Evolutionary conservation across 768 basidiomycete species (phyloP).

Genomic region (Suillus plorans): DNA sequence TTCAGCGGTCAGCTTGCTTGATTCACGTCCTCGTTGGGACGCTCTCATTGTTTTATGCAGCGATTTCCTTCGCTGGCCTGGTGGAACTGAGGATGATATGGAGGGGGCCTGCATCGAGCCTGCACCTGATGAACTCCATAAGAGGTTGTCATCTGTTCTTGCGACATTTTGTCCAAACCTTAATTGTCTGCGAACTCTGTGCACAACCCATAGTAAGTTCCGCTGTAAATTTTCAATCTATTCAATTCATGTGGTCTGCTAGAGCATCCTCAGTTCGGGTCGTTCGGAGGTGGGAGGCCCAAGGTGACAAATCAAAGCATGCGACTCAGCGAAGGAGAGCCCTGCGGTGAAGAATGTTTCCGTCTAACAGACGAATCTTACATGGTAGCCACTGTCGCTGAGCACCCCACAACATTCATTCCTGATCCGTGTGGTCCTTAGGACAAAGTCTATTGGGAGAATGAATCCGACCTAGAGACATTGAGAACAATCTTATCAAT

Average conservation of each 20-base stretch:
- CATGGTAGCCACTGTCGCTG: neutral
- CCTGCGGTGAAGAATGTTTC: slow-evolving; percentile 34
- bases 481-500: slow-evolving; percentile 40
- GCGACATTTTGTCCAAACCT: slow-evolving; percentile 45
- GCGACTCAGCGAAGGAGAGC: slow-evolving; percentile 25
- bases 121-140: slow-evolving; percentile 26
- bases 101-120: slow-evolving; percentile 14
- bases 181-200: slow-evolving; percentile 42
- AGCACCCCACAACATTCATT: neutral
- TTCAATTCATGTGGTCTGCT: neutral
- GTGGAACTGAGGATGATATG: slow-evolving; percentile 9
- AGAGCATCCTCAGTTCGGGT: neutral
- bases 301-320: slow-evolving; percentile 21
- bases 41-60: slow-evolving; percentile 20
- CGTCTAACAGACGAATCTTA: slow-evolving; percentile 17
- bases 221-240: neutral
- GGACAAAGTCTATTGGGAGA: slow-evolving; percentile 27
- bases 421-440: slow-evolving; percentile 9
- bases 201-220: slow-evolving; percentile 38
- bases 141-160: slow-evolving; percentile 32
- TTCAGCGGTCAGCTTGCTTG: slow-evolving; percentile 38
- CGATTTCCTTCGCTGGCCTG: slow-evolving; percentile 41
- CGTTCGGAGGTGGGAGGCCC: slow-evolving; percentile 16
- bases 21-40: neutral
- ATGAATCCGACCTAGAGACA: slow-evolving; percentile 13